phyloP scores from a whole-genome alignment of 139 green algal species.

The Volvox africanus region DNA sequence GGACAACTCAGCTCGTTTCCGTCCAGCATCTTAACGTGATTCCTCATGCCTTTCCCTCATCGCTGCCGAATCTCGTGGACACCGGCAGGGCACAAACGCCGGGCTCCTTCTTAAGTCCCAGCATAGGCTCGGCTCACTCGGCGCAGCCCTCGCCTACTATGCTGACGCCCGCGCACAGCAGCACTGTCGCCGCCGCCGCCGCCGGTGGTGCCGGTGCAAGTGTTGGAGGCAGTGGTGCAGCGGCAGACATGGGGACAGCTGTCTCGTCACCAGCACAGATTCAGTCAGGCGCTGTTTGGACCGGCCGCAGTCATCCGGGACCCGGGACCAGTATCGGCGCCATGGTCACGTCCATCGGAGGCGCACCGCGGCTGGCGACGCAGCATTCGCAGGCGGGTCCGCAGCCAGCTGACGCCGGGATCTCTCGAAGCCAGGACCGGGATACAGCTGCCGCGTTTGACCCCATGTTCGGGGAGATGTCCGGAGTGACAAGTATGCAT shows the following conservation, averaged over 20 bases:
- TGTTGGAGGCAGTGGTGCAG: neutral
- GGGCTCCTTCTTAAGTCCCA: neutral
- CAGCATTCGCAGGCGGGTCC: neutral
- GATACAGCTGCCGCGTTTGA: neutral
- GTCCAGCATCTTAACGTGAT: too few species aligned
- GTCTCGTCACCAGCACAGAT: too few species aligned
- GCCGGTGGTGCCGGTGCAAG: neutral
- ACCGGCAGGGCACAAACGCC: neutral
- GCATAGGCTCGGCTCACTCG: neutral
- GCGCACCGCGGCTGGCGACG: neutral
- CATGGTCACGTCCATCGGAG: too few species aligned
- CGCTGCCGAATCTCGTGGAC: too few species aligned
- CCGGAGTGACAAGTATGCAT: neutral
- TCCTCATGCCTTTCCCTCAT: too few species aligned
- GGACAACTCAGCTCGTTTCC: too few species aligned
- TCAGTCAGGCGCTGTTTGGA: too few species aligned
- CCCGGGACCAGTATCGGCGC: too few species aligned
- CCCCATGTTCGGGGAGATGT: neutral
- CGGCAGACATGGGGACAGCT: neutral
- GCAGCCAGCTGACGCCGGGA: too few species aligned
- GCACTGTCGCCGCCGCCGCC: neutral
- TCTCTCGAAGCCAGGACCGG: too few species aligned
- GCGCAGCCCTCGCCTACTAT: neutral
- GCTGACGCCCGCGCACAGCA: neutral
- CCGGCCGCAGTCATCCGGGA: too few species aligned